These are phyloP conservation scores for Dictyostelium citrinum DNA, from an alignment of 78 protist species.

Conservation along the genomic window DNA sequence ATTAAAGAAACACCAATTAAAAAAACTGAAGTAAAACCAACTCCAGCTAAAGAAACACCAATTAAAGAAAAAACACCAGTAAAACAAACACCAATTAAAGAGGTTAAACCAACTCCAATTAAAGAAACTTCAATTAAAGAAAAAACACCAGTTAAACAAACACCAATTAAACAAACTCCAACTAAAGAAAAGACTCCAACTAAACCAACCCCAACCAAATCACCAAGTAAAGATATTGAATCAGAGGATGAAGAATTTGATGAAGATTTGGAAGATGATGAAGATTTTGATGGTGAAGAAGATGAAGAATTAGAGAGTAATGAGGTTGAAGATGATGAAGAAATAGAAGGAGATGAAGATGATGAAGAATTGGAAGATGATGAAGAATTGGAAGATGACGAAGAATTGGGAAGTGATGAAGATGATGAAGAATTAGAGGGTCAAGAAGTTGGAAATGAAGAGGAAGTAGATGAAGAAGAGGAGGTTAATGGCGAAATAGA, in stretches of 20 bases:
- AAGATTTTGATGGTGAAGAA: neutral
- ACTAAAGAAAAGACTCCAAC: neutral
- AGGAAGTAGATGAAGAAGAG: neutral
- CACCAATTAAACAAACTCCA: neutral
- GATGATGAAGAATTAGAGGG: neutral
- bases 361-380: neutral
- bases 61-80: neutral
- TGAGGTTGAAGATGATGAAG: neutral
- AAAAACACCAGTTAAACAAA: neutral
- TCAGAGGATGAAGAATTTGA: neutral
- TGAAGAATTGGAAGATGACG: neutral
- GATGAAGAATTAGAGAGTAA: neutral
- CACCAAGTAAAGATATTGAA: neutral
- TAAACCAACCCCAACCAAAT: neutral
- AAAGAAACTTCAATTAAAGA: neutral
- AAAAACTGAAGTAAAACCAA: neutral
- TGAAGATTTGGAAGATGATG: neutral
- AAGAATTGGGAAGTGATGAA: neutral
- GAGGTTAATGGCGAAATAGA: neutral
- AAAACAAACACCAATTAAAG: neutral
- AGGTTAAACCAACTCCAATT: neutral
- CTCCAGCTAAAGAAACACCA: neutral
- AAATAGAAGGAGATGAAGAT: neutral
- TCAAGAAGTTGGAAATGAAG: neutral
- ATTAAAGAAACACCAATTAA: neutral